Percentiles rank a stretch among this genome's conserved stretches.
phyloP scores from a whole-genome alignment of 306 rosid genomes.

The Astragalus glycyphyllos region DNA sequence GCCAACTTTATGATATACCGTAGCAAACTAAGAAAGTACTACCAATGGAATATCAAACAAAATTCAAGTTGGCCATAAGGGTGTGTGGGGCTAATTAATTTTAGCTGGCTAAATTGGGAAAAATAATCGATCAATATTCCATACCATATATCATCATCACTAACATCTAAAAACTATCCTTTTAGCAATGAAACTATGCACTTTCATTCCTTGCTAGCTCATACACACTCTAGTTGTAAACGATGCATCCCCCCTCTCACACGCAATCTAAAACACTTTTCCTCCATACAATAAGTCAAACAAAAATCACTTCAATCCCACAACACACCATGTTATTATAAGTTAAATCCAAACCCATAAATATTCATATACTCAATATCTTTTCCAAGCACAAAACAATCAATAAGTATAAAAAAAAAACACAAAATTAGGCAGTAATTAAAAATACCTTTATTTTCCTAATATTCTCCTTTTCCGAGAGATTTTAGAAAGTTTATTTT shows the following conservation, averaged over 20 bases:
- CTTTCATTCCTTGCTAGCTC: conserved; percentile 38
- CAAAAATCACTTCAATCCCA: conserved; percentile 22
- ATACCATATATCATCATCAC: conserved; percentile 1
- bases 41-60: conserved; percentile 7
- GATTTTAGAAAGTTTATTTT: too few species aligned
- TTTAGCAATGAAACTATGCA: conserved; percentile 42
- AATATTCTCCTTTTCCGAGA: too few species aligned
- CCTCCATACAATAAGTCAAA: conserved; percentile 53
- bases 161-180: conserved; percentile 49
- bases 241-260: conserved; percentile 46
- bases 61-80: conserved; percentile 44
- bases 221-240: conserved; percentile 32
- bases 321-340: conserved; percentile 38
- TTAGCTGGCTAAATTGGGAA: conserved; percentile 8
- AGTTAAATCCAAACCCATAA: conserved; percentile 22
- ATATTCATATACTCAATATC: conserved; percentile 22
- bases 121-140: conserved; percentile 38
- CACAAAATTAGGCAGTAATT: not conserved
- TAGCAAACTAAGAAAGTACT: not conserved
- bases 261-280: conserved; percentile 51
- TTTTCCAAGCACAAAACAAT: conserved; percentile 17
- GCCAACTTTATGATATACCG: conserved; percentile 14
- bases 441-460: too few species aligned
- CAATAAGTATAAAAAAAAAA: not conserved
- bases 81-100: conserved; percentile 32